phyloP scores from a whole-genome alignment of 345 rosid genomes.

The Camelina sativa region DNA sequence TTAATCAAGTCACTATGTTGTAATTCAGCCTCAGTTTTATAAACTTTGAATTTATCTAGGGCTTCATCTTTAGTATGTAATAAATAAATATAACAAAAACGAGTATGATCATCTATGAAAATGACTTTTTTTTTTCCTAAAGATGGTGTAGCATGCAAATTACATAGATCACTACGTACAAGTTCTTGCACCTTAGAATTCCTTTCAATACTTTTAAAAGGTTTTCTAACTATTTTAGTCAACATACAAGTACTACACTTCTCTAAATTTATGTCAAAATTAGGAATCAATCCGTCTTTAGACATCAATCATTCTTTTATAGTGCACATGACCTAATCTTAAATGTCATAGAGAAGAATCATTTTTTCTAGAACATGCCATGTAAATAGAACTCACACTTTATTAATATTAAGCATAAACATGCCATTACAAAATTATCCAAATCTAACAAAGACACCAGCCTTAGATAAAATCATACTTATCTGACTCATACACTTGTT shows the following conservation, averaged over 20 bases:
- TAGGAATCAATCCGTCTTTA: not conserved
- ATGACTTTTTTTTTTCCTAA: not conserved
- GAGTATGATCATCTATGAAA: not conserved
- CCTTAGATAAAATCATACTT: not conserved
- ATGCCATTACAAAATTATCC: not conserved
- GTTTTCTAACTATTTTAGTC: not conserved
- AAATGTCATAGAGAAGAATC: not conserved
- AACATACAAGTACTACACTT: not conserved
- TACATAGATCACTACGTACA: not conserved
- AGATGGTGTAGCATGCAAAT: not conserved
- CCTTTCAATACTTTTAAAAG: not conserved
- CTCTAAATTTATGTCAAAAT: not conserved
- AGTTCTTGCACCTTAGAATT: not conserved
- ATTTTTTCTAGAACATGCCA: not conserved
- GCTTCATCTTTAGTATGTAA: not conserved
- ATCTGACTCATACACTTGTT: slow-evolving; percentile 25
- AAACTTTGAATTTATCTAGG: not conserved
- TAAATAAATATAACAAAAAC: not conserved
- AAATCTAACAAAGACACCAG: slow-evolving; percentile 25
- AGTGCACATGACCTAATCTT: not conserved
- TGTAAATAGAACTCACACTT: not conserved
- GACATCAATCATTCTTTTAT: not conserved
- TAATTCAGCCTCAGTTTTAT: not conserved
- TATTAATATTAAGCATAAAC: slow-evolving; percentile 20
- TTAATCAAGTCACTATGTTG: not conserved